These are phyloP conservation scores for Penicillium parvum DNA, from an alignment of 495 filamentous ascomycete genomes.

Conservation along the genomic window DNA sequence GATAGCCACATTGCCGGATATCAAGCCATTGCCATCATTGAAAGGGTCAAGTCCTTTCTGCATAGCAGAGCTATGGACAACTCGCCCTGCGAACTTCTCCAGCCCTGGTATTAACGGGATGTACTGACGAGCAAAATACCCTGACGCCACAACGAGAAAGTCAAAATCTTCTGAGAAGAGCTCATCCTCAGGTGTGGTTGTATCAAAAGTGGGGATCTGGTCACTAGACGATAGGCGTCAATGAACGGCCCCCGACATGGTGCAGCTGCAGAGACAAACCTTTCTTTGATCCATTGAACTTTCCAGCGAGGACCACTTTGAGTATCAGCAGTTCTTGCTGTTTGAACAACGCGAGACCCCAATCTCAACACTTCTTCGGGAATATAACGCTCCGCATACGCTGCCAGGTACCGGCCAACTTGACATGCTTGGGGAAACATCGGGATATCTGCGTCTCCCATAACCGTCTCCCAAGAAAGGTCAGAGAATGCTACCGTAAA, in stretches of 20 bases:
- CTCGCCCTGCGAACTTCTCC: conserved; percentile 25
- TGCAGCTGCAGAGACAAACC: conserved; percentile 23
- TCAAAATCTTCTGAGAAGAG: conserved; percentile 53
- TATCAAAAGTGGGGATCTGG: neutral
- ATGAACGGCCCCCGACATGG: too few relatives aligned
- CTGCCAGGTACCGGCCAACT: conserved; percentile 67
- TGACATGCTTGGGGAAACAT: conserved; percentile 71
- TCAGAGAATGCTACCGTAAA: conserved; percentile 80
- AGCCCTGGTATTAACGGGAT: conserved; percentile 46
- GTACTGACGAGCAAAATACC: conserved; percentile 65
- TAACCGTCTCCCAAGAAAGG: conserved; percentile 57
- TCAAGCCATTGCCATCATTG: conserved; percentile 4
- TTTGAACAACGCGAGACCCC: conserved; percentile 48
- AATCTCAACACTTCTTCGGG: conserved; percentile 45
- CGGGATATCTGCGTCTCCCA: conserved; percentile 37
- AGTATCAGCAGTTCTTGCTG: conserved; percentile 29
- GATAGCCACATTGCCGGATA: conserved; percentile 62
- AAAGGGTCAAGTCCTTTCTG: conserved; percentile 20
- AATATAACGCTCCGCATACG: conserved; percentile 57
- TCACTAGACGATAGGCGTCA: conserved; percentile 8
- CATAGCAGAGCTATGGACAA: conserved; percentile 59
- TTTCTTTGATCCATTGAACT: conserved; percentile 39
- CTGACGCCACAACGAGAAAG: conserved; percentile 67
- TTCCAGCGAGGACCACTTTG: conserved; percentile 44
- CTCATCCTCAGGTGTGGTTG: neutral